Evolutionary conservation across 148 eudicot species (phyloP).

Genomic region (Nyssa sinensis): DNA sequence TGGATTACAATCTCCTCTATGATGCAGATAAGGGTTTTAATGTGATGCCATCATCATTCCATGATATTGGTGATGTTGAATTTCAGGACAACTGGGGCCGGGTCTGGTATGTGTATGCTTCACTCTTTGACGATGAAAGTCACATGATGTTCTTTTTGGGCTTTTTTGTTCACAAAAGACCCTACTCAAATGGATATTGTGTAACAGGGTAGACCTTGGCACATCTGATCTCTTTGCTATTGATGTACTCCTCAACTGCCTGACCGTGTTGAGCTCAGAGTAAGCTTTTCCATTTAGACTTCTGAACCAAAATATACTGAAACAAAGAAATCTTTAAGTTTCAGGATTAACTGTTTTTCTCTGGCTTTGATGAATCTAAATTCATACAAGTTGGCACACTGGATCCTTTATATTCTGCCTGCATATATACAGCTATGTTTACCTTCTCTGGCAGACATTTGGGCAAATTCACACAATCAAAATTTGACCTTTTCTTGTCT

Average conservation of each 20-base stretch:
- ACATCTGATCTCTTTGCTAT: constrained; percentile 82
- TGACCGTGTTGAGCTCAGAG: constrained; percentile 95
- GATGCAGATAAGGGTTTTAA: constrained; percentile 73
- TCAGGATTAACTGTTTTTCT: not conserved
- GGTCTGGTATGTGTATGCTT: constrained; percentile 54
- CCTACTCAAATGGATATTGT: constrained; percentile 9
- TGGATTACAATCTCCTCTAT: constrained; percentile 76
- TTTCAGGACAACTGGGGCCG: constrained; percentile 99
- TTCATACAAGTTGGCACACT: not conserved
- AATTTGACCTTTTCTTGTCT: not conserved
- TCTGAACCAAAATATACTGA: not conserved
- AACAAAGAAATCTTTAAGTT: not conserved
- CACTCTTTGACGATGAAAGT: not conserved
- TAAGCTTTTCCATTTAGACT: constrained; percentile 32
- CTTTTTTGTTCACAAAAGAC: not conserved
- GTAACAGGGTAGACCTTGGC: constrained; percentile 93
- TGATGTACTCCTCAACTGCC: constrained; percentile 86
- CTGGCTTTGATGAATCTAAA: not conserved
- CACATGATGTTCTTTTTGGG: not conserved
- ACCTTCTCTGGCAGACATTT: too few relatives aligned
- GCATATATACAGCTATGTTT: not conserved
- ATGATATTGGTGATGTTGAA: constrained; percentile 83
- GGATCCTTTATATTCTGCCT: not conserved
- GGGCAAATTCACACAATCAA: not conserved
- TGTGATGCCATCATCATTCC: constrained; percentile 91